A percentile compares a stretch with the other conserved stretches of the same genome.
phyloP scores from a whole-genome alignment of 2,329 filamentous ascomycete species.

The Fusarium zealandicum region DNA sequence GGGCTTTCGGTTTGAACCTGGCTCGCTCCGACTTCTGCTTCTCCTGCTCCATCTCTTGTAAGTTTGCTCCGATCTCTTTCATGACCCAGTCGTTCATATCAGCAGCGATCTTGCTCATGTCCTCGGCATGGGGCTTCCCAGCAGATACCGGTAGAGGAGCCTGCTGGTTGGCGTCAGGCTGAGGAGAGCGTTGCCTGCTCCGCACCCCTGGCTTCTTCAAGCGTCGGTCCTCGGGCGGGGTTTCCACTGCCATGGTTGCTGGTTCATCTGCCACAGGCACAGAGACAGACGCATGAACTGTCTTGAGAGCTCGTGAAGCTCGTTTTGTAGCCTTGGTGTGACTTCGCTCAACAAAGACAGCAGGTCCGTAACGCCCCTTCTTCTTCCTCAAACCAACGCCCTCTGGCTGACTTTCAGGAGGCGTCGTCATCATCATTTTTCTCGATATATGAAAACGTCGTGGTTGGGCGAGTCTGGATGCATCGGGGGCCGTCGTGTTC shows the following conservation, averaged over 20 bases:
- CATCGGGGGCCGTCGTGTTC: conserved; percentile 19
- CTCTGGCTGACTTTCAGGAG: conserved; percentile 21
- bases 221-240: conserved; percentile 33
- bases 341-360: conserved; percentile 64
- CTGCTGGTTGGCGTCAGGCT: conserved; percentile 29
- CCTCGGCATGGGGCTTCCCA: conserved; percentile 47
- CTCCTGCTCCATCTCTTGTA: conserved; percentile 57
- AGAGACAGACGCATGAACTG: conserved; percentile 15
- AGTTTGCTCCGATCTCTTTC: conserved; percentile 62
- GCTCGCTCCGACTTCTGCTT: conserved; percentile 43
- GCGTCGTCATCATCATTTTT: conserved; percentile 50
- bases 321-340: conserved; percentile 47
- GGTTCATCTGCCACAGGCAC: conserved; percentile 6
- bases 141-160: conserved; percentile 46
- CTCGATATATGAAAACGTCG: conserved; percentile 65
- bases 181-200: conserved; percentile 36
- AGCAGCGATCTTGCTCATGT: conserved; percentile 59
- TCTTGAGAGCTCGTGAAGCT: conserved; percentile 21
- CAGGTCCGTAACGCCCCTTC: conserved; percentile 51
- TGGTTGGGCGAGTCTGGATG: conserved; percentile 44
- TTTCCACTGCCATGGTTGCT: conserved; percentile 8
- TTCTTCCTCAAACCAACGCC: conserved; percentile 48
- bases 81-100: conserved; percentile 68
- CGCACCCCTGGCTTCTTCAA: conserved; percentile 47
- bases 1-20: conserved; percentile 64